A percentile compares a stretch with the other conserved stretches of the same genome.
Evolutionary conservation across 495 filamentous ascomycete species (phyloP).

Genomic region (Hypoxylon lenormandii): DNA sequence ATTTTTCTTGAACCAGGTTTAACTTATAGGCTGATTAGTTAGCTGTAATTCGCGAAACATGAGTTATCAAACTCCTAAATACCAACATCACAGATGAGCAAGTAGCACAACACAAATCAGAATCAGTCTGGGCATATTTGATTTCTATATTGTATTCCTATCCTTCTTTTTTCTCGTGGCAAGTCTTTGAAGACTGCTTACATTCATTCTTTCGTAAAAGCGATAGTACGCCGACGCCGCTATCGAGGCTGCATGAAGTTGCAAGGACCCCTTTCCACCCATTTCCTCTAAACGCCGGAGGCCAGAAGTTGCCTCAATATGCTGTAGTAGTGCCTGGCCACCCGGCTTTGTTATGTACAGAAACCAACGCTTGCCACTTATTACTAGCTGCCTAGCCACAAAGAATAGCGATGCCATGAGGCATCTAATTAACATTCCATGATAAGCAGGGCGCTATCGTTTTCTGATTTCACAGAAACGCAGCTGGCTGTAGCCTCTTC

Average conservation of each 20-base stretch:
- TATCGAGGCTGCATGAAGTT: conserved; percentile 8
- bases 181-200: background rate
- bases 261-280: conserved; percentile 13
- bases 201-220: conserved; percentile 42
- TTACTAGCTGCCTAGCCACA: background rate
- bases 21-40: no score
- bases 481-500: background rate
- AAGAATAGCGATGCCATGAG: background rate
- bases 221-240: conserved; percentile 33
- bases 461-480: background rate
- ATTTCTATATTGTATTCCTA: background rate
- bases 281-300: conserved; percentile 40
- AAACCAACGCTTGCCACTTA: conserved; percentile 2
- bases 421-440: conserved; percentile 20
- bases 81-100: background rate
- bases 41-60: no score
- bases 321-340: conserved; percentile 30
- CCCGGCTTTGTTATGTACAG: conserved; percentile 32
- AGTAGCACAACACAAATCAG: background rate
- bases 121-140: background rate
- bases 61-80: no score
- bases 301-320: conserved; percentile 41
- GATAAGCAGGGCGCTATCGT: background rate
- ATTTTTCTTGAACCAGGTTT: no score
- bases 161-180: background rate